phyloP scores from a whole-genome alignment of 768 basidiomycete species.

The Auricularia sp. region DNA sequence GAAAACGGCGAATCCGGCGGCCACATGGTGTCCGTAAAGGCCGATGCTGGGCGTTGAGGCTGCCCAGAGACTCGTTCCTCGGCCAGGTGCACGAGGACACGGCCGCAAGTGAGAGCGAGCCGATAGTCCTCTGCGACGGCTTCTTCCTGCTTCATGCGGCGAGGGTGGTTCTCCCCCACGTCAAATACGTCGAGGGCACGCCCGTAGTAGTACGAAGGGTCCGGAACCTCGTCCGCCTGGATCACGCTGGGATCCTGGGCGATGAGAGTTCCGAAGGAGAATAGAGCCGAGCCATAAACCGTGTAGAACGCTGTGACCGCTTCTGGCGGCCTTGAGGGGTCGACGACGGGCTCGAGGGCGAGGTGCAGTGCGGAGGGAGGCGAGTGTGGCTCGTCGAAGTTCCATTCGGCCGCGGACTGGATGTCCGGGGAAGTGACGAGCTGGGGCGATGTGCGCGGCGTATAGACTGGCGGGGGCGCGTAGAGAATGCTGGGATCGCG shows the following conservation, averaged over 20 bases:
- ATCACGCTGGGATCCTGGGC: slow-evolving; percentile 27
- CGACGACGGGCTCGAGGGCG: slow-evolving; percentile 4
- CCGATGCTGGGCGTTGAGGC: neutral
- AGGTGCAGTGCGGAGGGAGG: slow-evolving; percentile 1
- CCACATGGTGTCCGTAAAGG: neutral
- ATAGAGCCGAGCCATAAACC: slow-evolving; percentile 52
- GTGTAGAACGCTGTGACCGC: slow-evolving; percentile 57
- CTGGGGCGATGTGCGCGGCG: slow-evolving; percentile 11
- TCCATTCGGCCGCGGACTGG: slow-evolving; percentile 14
- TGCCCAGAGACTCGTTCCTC: slow-evolving; percentile 34
- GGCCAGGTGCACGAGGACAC: slow-evolving; percentile 50
- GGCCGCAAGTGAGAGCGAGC: slow-evolving; percentile 58
- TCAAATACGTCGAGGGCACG: slow-evolving; percentile 64
- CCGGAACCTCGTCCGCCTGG: neutral
- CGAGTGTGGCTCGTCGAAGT: slow-evolving; percentile 8
- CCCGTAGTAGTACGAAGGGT: slow-evolving; percentile 38
- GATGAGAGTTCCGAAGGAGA: slow-evolving; percentile 53
- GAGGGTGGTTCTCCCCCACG: slow-evolving; percentile 52
- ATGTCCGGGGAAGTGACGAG: slow-evolving; percentile 18
- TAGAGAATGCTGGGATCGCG: slow-evolving; percentile 49
- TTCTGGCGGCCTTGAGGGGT: slow-evolving; percentile 23
- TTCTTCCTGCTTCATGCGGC: slow-evolving; percentile 18
- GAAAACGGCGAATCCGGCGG: neutral
- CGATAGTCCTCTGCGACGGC: slow-evolving; percentile 47
- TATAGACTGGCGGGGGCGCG: slow-evolving; percentile 13